Evolutionary conservation across 2,329 filamentous ascomycete genomes (phyloP).

Genomic region (Decorospora gaudefroyi): DNA sequence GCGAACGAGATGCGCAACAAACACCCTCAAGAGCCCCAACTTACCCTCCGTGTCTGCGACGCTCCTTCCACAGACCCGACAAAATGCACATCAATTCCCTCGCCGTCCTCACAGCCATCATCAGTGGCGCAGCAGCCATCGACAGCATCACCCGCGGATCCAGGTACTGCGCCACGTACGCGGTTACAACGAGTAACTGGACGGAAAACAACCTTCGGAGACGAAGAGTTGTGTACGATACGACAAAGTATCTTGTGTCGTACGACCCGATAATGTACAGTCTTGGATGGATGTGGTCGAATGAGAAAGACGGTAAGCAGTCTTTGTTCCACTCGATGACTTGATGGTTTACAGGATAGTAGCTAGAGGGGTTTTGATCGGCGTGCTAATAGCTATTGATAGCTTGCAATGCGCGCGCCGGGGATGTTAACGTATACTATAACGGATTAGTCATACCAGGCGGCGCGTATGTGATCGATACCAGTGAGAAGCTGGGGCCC

Average conservation of each 20-base stretch:
- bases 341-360: not conserved
- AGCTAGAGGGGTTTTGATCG: not conserved
- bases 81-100: too few species aligned
- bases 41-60: too few species aligned
- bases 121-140: conserved; percentile 1
- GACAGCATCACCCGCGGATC: conserved; percentile 3
- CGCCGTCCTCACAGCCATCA: conserved; percentile 1
- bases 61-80: too few species aligned
- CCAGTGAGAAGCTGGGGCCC: conserved; percentile 2
- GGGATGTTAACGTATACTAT: conserved; percentile 4
- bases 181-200: not conserved
- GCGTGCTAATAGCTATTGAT: not conserved
- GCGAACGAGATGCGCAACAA: too few species aligned
- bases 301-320: conserved; percentile 2
- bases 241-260: not conserved
- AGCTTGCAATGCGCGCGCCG: conserved; percentile 1
- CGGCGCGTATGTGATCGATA: conserved; percentile 8
- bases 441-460: conserved; percentile 1
- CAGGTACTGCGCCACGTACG: not conserved
- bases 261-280: conserved; percentile 5
- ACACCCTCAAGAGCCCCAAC: too few species aligned
- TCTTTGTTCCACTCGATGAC: too few species aligned
- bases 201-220: conserved; percentile 1
- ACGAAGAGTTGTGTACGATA: conserved; percentile 9
- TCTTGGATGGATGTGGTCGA: conserved; percentile 3